Percentiles rank a stretch among this genome's conserved stretches.
Conservation (phyloP, 768 basidiomycete species). For the Boletus rex-veris region DNA sequence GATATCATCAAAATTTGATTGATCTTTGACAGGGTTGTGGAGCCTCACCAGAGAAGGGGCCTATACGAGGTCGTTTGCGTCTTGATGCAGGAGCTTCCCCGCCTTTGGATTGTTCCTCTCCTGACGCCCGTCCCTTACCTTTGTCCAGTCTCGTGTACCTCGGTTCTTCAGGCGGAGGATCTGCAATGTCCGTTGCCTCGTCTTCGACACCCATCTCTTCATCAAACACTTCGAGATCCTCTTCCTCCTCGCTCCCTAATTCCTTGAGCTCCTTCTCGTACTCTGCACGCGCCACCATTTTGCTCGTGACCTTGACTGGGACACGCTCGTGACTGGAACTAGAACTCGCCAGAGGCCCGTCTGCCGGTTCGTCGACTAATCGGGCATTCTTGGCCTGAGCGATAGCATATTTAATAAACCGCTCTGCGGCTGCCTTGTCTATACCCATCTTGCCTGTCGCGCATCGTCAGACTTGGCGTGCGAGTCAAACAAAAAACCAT, state of each 20-base stretch:
- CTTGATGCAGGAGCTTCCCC: constrained; percentile 29
- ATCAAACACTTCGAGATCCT: constrained; percentile 37
- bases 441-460: constrained; percentile 43
- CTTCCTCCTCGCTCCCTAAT: constrained; percentile 40
- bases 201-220: constrained; percentile 15
- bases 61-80: constrained; percentile 51
- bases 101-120: constrained; percentile 11
- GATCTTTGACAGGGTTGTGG: not conserved
- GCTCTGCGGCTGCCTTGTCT: constrained; percentile 74
- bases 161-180: not conserved
- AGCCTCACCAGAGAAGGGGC: constrained; percentile 62
- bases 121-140: constrained; percentile 38
- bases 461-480: not conserved
- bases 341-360: constrained; percentile 5
- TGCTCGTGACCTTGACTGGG: constrained; percentile 59
- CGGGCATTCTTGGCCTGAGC: constrained; percentile 47
- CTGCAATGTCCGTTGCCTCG: constrained; percentile 6
- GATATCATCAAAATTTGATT: not conserved
- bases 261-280: constrained; percentile 57
- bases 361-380: constrained; percentile 34
- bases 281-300: constrained; percentile 68
- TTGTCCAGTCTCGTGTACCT: constrained; percentile 21
- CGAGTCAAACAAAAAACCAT: not conserved
- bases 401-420: constrained; percentile 85
- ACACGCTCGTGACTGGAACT: constrained; percentile 29